Percentiles rank a stretch among this genome's conserved stretches.
Evolutionary conservation across 2,329 filamentous ascomycete species (phyloP).

Genomic region (Fusarium sp.): DNA sequence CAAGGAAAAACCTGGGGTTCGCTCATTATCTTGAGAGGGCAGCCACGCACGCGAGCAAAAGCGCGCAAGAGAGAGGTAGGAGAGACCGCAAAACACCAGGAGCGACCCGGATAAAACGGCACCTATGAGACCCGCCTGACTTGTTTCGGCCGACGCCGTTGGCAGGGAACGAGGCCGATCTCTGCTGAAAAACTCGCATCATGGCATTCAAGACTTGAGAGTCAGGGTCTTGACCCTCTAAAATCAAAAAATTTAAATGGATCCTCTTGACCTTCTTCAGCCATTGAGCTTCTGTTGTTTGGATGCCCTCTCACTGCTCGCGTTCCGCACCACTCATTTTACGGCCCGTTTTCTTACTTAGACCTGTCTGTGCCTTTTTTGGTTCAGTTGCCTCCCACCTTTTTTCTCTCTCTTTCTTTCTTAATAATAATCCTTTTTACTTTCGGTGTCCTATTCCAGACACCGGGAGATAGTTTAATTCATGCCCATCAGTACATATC

Average conservation of each 20-base stretch:
- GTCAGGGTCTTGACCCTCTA: constrained; percentile 16
- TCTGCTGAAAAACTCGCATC: constrained; percentile 22
- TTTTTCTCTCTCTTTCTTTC: background rate
- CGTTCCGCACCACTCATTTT: background rate
- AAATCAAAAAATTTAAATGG: background rate
- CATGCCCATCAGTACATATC: background rate
- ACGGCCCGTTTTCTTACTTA: constrained; percentile 17
- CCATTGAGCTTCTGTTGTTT: constrained; percentile 1
- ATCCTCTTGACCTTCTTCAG: background rate
- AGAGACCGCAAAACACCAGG: background rate
- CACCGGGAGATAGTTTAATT: constrained; percentile 14
- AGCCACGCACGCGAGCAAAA: constrained; percentile 23
- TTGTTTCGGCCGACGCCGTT: constrained; percentile 32
- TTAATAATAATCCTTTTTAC: background rate
- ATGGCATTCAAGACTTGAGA: constrained; percentile 10
- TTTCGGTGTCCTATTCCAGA: constrained; percentile 33
- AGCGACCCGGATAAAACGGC: constrained; percentile 37
- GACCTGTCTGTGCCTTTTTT: background rate
- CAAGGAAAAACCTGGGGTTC: constrained; percentile 24
- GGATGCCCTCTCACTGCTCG: background rate
- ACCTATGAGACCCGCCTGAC: constrained; percentile 31
- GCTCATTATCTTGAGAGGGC: constrained; percentile 1
- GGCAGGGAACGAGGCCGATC: constrained; percentile 20
- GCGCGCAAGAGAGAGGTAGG: background rate
- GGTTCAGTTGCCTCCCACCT: background rate